Evolutionary conservation across 1,284 basidiomycete species (phyloP).

Genomic region (Gymnopus androsaceus): DNA sequence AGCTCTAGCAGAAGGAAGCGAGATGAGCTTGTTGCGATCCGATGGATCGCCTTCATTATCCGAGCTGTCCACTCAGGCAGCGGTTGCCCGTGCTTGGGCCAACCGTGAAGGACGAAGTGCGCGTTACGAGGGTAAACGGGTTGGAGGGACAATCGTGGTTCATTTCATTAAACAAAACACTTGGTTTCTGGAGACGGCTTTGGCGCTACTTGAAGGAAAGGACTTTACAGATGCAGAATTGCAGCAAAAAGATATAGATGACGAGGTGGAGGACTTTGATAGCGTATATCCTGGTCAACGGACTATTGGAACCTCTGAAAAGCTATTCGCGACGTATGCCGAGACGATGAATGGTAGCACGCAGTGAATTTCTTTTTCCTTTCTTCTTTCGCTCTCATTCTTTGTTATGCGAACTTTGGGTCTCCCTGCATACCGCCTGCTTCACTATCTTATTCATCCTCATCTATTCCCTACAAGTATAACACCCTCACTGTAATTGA

Average conservation of each 20-base stretch:
- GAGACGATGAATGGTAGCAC: conserved; percentile 2
- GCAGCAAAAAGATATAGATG: background rate
- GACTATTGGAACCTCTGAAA: conserved; percentile 1
- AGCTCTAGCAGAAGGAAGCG: conserved; percentile 89
- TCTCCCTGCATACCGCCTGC: background rate
- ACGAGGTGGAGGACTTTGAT: background rate
- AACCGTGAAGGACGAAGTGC: conserved; percentile 68
- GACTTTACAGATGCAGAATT: conserved; percentile 35
- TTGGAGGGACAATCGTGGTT: conserved; percentile 93
- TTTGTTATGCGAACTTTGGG: background rate
- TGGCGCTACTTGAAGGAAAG: conserved; percentile 81
- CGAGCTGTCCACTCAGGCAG: conserved; percentile 44
- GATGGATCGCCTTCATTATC: conserved; percentile 37
- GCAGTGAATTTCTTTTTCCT: background rate
- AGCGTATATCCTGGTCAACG: background rate
- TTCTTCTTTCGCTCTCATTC: background rate
- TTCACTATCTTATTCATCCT: conserved; percentile 5
- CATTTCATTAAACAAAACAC: conserved; percentile 97
- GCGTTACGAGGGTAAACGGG: conserved; percentile 68
- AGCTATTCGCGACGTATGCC: background rate
- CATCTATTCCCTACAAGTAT: conserved; percentile 7
- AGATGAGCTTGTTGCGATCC: conserved; percentile 71
- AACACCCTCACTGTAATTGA: background rate
- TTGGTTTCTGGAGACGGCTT: conserved; percentile 94
- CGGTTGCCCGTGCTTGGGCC: conserved; percentile 63